Percentiles rank a stretch among this genome's conserved stretches.
phyloP scores from a whole-genome alignment of 2,329 filamentous ascomycete genomes.

The Mollisiaceae sp. region DNA sequence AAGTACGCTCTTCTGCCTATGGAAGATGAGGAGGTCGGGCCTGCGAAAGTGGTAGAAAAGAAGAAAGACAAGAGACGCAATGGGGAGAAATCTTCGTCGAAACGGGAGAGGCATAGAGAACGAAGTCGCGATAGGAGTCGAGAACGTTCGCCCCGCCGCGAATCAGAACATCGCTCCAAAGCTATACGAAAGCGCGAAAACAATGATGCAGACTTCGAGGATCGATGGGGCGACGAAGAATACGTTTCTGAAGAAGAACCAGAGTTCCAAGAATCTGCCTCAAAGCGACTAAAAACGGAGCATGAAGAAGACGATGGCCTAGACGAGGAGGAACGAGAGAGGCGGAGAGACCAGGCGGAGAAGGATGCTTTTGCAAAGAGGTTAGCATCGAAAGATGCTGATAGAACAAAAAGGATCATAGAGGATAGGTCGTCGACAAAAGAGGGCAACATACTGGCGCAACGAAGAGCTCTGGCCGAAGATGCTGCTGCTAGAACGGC shows the following conservation, averaged over 20 bases:
- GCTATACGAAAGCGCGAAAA: conserved; percentile 55
- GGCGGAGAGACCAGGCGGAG: conserved; percentile 73
- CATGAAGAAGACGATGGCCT: conserved; percentile 58
- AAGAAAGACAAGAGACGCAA: conserved; percentile 48
- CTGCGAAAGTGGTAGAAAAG: conserved; percentile 56
- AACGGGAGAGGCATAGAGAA: conserved; percentile 45
- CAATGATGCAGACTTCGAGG: conserved; percentile 69
- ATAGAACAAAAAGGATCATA: conserved; percentile 70
- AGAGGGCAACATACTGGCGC: conserved; percentile 60
- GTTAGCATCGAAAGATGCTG: conserved; percentile 72
- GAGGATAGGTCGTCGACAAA: conserved; percentile 62
- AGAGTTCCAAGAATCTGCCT: conserved; percentile 71
- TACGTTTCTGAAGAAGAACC: conserved; percentile 55
- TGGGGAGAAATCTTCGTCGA: conserved; percentile 45
- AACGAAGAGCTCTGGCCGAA: conserved; percentile 67
- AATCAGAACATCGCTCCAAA: conserved; percentile 49
- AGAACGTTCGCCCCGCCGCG: conserved; percentile 46
- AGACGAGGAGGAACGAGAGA: conserved; percentile 66
- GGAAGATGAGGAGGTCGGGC: conserved; percentile 66
- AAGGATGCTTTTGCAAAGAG: conserved; percentile 81
- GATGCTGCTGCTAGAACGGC: conserved; percentile 70
- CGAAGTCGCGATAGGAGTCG: conserved; percentile 42
- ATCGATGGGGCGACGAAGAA: conserved; percentile 84
- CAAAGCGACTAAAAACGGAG: conserved; percentile 70
- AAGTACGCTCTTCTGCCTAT: conserved; percentile 71